Evolutionary conservation across 768 basidiomycete species (phyloP).

Genomic region (Hypsizygus marmoreus): DNA sequence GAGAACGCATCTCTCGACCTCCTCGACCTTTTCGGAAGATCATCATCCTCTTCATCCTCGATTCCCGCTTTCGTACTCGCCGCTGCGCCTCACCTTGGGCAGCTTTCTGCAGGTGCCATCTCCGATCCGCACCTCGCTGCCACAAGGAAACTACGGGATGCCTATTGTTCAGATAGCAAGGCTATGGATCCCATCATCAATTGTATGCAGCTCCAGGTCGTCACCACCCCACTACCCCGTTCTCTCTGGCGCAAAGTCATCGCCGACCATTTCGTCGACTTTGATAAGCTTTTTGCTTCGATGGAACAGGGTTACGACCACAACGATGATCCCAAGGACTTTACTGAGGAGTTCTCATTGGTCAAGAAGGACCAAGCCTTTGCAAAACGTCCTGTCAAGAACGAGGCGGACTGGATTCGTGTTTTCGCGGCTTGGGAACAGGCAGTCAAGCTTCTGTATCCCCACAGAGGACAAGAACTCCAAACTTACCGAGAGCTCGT

Average conservation of each 20-base stretch:
- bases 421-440: constrained; percentile 14
- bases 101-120: not conserved
- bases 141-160: not conserved
- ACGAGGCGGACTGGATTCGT: constrained; percentile 16
- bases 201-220: not conserved
- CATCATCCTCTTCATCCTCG: not conserved
- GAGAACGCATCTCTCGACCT: too few species aligned
- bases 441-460: constrained; percentile 7
- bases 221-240: not conserved
- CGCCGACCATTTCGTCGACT: constrained; percentile 16
- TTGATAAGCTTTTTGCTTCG: constrained; percentile 19
- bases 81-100: not conserved
- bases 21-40: too few species aligned
- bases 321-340: constrained; percentile 19
- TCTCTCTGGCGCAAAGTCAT: constrained; percentile 9
- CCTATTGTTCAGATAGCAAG: not conserved
- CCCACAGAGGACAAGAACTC: constrained; percentile 13
- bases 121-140: not conserved
- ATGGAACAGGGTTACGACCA: constrained; percentile 16
- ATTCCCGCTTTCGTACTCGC: not conserved
- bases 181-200: not conserved
- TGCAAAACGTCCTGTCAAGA: not conserved
- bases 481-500: constrained; percentile 7
- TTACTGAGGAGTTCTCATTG: constrained; percentile 11
- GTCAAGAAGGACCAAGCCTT: constrained; percentile 11